These are phyloP conservation scores for Nannochloropsis oceanica DNA, from an alignment of 108 stramenopile genomes.

Conservation along the genomic window DNA sequence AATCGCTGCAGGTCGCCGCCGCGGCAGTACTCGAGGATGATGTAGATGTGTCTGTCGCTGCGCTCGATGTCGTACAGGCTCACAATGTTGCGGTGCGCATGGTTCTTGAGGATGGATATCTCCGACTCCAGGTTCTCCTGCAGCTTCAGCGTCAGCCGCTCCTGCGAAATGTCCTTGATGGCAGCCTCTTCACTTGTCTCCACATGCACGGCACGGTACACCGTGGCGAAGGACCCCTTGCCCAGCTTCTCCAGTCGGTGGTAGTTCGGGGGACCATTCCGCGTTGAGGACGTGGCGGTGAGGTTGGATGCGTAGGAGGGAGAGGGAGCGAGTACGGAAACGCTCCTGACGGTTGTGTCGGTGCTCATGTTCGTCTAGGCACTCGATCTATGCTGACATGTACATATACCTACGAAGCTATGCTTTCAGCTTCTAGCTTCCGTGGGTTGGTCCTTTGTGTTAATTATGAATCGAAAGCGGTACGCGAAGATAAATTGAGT, in stretches of 20 bases:
- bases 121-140: conserved; percentile 86
- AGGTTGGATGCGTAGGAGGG: too few relatives aligned
- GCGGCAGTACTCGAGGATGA: conserved; percentile 84
- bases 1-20: conserved; percentile 81
- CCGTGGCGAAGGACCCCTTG: conserved; percentile 39
- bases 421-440: too few relatives aligned
- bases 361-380: too few relatives aligned
- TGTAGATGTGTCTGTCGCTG: conserved; percentile 66
- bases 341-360: too few relatives aligned
- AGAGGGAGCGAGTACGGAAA: too few relatives aligned
- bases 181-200: conserved; percentile 45
- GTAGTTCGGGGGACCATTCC: neutral
- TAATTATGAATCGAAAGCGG: too few relatives aligned
- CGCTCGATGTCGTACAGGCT: conserved; percentile 46
- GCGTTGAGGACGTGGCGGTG: too few relatives aligned
- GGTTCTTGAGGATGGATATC: conserved; percentile 76
- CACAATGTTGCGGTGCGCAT: conserved; percentile 70
- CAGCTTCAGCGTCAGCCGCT: conserved; percentile 80
- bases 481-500: too few relatives aligned
- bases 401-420: too few relatives aligned
- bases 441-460: too few relatives aligned
- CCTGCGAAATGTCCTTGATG: conserved; percentile 75
- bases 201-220: conserved; percentile 56
- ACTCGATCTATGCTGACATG: too few relatives aligned
- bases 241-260: conserved; percentile 15